Evolutionary conservation across 352 stramenopile species (phyloP), one percentile per base, ranked within the genome.

Genomic region (Phytopythium kandeliae): DNA sequence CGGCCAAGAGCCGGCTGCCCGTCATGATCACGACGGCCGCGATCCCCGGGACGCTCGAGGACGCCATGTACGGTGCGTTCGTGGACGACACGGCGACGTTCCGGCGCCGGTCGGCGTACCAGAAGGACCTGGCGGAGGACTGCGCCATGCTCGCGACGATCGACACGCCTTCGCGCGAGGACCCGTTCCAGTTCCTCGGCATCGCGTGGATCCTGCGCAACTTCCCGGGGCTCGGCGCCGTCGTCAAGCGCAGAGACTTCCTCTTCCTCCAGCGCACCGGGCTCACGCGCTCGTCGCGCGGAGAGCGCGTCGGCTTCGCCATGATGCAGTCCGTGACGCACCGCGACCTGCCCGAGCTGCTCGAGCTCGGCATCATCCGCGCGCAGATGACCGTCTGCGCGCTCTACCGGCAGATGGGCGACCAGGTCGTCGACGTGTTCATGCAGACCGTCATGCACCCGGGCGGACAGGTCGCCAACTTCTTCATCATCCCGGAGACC

Each of bases 151-250:
- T 79, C 17, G 57, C 40, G 44, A 67, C 57, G 48, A 62, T 73
- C 35, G 66, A 67, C 54, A 64, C 35, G 17, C 66, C 66, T 25
- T 71, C 57, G 4, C 41, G 64, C 13, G 45, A 63, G 8, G 71
- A 81, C 45, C 71, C 74, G 50, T 85, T 71, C 64, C 67, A 65
- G 35, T 78, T 76, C 43, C 51, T 82, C 9, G 71, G 68, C 13
- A 24, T 83, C 34, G 59, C 63, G 0, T 83, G 74, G 74, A 60
- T 79, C 22, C 55, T 83, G 41, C 54, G 67, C 47, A 65, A 67
- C 46, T 78, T 73, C 47, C 55, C 31, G 3, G 65, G 65, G 0
- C 37, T 84, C 2, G 50, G 62, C 11, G 56, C 58, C 4, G 59
- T 76, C 42, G 45, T 69, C 22, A 51, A 78, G 13, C 49, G 49